These are phyloP conservation scores for Karstenula rhodostoma DNA, from an alignment of 2,329 filamentous ascomycete genomes.

Conservation along the genomic window DNA sequence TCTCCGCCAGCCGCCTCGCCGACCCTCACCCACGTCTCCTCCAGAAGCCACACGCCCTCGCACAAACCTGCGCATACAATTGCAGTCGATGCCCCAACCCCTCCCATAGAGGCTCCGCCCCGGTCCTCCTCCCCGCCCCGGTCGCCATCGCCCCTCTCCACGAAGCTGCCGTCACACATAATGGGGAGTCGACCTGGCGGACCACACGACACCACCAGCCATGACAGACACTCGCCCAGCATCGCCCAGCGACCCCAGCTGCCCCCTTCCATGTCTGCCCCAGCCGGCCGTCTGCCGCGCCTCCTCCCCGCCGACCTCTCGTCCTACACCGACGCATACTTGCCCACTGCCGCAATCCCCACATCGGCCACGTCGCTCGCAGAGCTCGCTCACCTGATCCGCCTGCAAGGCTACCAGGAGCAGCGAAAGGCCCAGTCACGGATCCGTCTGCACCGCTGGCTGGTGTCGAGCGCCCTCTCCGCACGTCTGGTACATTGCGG, in stretches of 20 bases:
- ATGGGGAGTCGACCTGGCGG: conserved; percentile 50
- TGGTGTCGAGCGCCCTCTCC: conserved; percentile 78
- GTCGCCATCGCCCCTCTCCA: conserved; percentile 49
- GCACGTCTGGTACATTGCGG: conserved; percentile 77
- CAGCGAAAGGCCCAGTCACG: conserved; percentile 78
- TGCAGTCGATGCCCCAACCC: conserved; percentile 58
- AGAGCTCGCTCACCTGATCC: conserved; percentile 79
- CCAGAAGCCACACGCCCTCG: conserved; percentile 65
- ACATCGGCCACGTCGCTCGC: conserved; percentile 74
- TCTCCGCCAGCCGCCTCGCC: conserved; percentile 59
- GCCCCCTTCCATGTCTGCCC: conserved; percentile 55
- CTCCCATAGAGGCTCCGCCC: conserved; percentile 59
- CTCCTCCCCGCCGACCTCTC: conserved; percentile 72
- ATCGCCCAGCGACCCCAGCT: conserved; percentile 39
- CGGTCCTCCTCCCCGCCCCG: conserved; percentile 65
- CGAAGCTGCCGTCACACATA: conserved; percentile 35
- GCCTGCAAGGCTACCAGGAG: conserved; percentile 81
- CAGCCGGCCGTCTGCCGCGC: conserved; percentile 57
- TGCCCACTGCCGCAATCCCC: conserved; percentile 62
- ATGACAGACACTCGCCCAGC: conserved; percentile 22
- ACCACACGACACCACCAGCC: conserved; percentile 34
- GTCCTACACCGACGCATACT: conserved; percentile 69
- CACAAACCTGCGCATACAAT: conserved; percentile 49
- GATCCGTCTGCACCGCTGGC: conserved; percentile 74
- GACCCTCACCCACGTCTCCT: conserved; percentile 59